Evolutionary conservation across 2,329 filamentous ascomycete species (phyloP).

Genomic region (Paecilomyces formosus): DNA sequence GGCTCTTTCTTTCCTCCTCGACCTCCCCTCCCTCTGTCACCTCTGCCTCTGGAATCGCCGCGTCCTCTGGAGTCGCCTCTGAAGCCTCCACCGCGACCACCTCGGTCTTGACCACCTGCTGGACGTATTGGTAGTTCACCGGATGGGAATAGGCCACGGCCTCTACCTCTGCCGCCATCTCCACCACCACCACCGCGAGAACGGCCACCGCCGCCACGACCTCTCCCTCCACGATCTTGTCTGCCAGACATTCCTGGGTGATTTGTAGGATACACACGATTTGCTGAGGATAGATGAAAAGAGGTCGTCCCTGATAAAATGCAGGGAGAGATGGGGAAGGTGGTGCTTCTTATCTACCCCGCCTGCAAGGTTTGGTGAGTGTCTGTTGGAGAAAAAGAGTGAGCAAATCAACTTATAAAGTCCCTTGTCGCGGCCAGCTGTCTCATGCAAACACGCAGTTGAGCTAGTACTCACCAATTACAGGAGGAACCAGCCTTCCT

Average conservation of each 20-base stretch:
- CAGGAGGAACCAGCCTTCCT: not conserved
- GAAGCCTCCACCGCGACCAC: constrained; percentile 12
- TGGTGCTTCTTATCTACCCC: not conserved
- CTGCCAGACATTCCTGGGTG: not conserved
- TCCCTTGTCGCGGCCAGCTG: not conserved
- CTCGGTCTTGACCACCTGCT: constrained; percentile 13
- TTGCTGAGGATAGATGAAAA: not conserved
- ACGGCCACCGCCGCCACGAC: constrained; percentile 11
- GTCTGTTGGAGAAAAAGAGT: not conserved
- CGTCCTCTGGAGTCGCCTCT: constrained; percentile 2
- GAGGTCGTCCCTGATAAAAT: not conserved
- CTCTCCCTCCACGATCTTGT: constrained; percentile 11
- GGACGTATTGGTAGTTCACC: constrained; percentile 4
- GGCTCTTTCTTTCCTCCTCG: constrained; percentile 1
- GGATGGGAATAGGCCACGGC: constrained; percentile 11
- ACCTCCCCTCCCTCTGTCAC: constrained; percentile 14
- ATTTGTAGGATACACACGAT: not conserved
- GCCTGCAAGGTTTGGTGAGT: not conserved
- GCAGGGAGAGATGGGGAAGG: not conserved
- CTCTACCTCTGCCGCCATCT: constrained; percentile 17
- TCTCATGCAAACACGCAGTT: not conserved
- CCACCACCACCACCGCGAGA: constrained; percentile 17
- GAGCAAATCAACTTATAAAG: not conserved
- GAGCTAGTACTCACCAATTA: not conserved
- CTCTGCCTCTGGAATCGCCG: constrained; percentile 9